These are phyloP conservation scores for Blastomyces silverae DNA, from an alignment of 2,329 filamentous ascomycete genomes.

Conservation along the genomic window DNA sequence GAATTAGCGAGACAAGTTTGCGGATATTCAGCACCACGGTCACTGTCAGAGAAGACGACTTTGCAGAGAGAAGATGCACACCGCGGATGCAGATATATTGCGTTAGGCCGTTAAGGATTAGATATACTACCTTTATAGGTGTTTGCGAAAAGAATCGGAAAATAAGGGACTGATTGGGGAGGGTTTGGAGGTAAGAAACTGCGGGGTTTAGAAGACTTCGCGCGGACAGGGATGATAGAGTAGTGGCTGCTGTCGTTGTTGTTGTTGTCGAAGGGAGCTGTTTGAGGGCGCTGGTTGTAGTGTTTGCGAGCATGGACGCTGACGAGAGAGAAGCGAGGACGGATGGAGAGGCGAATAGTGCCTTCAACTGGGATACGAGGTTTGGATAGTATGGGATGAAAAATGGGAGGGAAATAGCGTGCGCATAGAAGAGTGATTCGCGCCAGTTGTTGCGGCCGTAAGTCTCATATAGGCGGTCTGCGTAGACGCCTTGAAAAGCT, in stretches of 20 bases:
- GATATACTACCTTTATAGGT: conserved; percentile 35
- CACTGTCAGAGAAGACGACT: conserved; percentile 84
- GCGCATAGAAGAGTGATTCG: conserved; percentile 93
- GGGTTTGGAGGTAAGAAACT: conserved; percentile 33
- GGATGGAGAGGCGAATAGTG: conserved; percentile 32
- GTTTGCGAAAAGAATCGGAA: conserved; percentile 26
- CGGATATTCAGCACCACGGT: conserved; percentile 94
- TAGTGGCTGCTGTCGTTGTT: not conserved
- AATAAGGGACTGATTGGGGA: conserved; percentile 23
- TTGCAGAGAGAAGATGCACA: conserved; percentile 86
- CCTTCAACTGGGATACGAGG: conserved; percentile 33
- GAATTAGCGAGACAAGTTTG: conserved; percentile 81
- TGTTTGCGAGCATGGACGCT: conserved; percentile 9
- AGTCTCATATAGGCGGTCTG: conserved; percentile 77
- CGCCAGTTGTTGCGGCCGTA: conserved; percentile 82
- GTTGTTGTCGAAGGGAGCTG: conserved; percentile 9
- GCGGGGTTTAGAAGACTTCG: conserved; percentile 53
- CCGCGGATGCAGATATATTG: conserved; percentile 94
- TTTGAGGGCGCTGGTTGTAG: conserved; percentile 12
- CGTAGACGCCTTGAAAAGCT: conserved; percentile 91
- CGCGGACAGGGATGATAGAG: conserved; percentile 41
- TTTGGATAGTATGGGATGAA: conserved; percentile 37
- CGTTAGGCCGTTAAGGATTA: conserved; percentile 60
- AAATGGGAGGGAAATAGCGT: conserved; percentile 45
- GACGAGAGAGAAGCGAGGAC: conserved; percentile 26